These are phyloP conservation scores for Fusarium dimerum DNA, from an alignment of 2,329 filamentous ascomycete genomes.

Conservation along the genomic window DNA sequence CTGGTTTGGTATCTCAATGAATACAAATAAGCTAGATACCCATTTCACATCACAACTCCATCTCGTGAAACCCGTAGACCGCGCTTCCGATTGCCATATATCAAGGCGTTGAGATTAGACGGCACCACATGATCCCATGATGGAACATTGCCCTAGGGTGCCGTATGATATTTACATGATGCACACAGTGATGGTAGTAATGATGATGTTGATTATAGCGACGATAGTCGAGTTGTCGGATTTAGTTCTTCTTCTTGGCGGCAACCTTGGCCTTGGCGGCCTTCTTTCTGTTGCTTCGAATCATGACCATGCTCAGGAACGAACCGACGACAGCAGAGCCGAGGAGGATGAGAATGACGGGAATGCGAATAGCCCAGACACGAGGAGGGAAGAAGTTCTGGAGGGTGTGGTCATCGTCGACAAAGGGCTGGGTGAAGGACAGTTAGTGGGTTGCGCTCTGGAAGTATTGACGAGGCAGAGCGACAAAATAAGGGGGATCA, in stretches of 20 bases:
- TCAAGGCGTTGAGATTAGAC: slow-evolving; percentile 17
- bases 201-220: too few species aligned
- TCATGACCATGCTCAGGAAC: slow-evolving; percentile 97
- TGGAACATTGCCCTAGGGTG: slow-evolving; percentile 11
- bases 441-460: not conserved
- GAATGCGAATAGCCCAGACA: slow-evolving; percentile 98
- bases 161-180: slow-evolving; percentile 16
- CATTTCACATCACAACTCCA: slow-evolving; percentile 23
- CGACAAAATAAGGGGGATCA: slow-evolving; percentile 6
- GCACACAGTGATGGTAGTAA: not conserved
- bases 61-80: slow-evolving; percentile 7
- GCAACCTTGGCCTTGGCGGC: slow-evolving; percentile 87
- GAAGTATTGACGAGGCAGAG: not conserved
- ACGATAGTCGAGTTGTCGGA: not conserved
- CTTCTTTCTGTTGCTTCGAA: slow-evolving; percentile 97
- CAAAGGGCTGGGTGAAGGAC: slow-evolving; percentile 72
- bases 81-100: slow-evolving; percentile 1
- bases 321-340: slow-evolving; percentile 92
- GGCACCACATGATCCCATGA: slow-evolving; percentile 8
- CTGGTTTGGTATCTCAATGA: slow-evolving; percentile 26
- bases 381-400: slow-evolving; percentile 95
- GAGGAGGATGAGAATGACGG: slow-evolving; percentile 91
- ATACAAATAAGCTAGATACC: slow-evolving; percentile 40
- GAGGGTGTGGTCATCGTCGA: slow-evolving; percentile 89
- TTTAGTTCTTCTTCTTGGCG: slow-evolving; percentile 81